phyloP scores from a whole-genome alignment of 768 basidiomycete species.

The Pulveroboletus sp. region DNA sequence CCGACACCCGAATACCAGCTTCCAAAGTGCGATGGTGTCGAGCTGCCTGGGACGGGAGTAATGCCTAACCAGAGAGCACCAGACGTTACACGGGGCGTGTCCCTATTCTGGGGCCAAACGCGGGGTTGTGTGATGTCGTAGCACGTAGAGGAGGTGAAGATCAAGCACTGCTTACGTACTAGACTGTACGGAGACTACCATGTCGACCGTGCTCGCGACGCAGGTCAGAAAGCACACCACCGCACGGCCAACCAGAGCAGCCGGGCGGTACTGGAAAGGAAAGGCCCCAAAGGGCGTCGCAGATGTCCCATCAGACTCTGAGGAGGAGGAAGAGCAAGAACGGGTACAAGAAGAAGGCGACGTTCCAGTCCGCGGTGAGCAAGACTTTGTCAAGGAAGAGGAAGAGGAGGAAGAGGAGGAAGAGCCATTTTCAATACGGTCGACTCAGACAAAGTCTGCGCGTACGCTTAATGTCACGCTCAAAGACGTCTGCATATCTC shows the following conservation, averaged over 20 bases:
- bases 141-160: background rate
- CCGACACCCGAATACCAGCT: too few relatives aligned
- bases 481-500: conserved; percentile 76
- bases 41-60: too few relatives aligned
- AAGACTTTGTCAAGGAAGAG: conserved; percentile 45
- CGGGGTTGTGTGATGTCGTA: too few relatives aligned
- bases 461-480: conserved; percentile 70
- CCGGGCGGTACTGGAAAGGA: conserved; percentile 85
- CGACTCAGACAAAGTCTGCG: conserved; percentile 30
- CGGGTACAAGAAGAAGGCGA: conserved; percentile 47
- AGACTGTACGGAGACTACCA: conserved; percentile 1
- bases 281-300: conserved; percentile 75
- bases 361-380: conserved; percentile 54
- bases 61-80: too few relatives aligned
- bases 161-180: background rate
- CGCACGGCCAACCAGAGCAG: conserved; percentile 73
- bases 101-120: background rate
- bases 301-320: conserved; percentile 60
- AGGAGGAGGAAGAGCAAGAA: conserved; percentile 51
- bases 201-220: conserved; percentile 33
- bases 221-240: conserved; percentile 65
- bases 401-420: conserved; percentile 44
- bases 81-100: too few relatives aligned
- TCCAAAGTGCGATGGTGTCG: too few relatives aligned
- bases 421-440: conserved; percentile 37